These are phyloP conservation scores for Mortierella sp. DNA, from an alignment of 371 early-diverging fungal species.

Conservation along the genomic window DNA sequence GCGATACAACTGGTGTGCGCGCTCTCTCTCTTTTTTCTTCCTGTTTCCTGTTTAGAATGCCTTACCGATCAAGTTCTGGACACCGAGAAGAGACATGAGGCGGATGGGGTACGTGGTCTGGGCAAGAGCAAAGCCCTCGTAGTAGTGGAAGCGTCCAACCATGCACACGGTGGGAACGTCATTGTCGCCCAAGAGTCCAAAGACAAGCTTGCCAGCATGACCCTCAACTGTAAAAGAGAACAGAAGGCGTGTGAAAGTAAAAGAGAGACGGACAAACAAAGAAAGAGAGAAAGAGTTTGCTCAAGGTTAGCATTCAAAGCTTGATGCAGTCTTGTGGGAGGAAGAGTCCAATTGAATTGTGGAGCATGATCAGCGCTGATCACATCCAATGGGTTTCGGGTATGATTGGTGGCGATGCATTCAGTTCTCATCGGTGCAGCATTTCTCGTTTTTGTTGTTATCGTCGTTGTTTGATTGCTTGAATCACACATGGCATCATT, in stretches of 20 bases:
- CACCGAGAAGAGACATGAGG: constrained; percentile 87
- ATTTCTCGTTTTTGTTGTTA: too few relatives aligned
- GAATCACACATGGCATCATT: too few relatives aligned
- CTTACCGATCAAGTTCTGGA: constrained; percentile 74
- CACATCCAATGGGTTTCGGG: too few relatives aligned
- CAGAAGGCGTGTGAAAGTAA: not conserved
- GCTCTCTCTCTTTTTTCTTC: not conserved
- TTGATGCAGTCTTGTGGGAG: too few relatives aligned
- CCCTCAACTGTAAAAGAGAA: constrained; percentile 70
- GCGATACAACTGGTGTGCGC: not conserved
- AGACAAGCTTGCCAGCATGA: constrained; percentile 92
- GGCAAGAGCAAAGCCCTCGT: constrained; percentile 84
- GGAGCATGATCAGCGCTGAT: too few relatives aligned
- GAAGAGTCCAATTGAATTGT: too few relatives aligned
- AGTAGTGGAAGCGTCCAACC: constrained; percentile 91
- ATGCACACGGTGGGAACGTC: constrained; percentile 79
- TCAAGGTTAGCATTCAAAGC: not conserved
- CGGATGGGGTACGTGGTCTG: constrained; percentile 91
- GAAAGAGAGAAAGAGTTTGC: not conserved
- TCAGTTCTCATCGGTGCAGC: too few relatives aligned
- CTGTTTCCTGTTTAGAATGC: not conserved
- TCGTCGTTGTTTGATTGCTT: too few relatives aligned
- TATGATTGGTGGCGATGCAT: too few relatives aligned
- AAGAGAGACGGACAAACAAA: not conserved
- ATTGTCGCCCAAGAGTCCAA: constrained; percentile 83